Conservation (phyloP, 179 eudicot species). For the Gypsophila paniculata region DNA sequence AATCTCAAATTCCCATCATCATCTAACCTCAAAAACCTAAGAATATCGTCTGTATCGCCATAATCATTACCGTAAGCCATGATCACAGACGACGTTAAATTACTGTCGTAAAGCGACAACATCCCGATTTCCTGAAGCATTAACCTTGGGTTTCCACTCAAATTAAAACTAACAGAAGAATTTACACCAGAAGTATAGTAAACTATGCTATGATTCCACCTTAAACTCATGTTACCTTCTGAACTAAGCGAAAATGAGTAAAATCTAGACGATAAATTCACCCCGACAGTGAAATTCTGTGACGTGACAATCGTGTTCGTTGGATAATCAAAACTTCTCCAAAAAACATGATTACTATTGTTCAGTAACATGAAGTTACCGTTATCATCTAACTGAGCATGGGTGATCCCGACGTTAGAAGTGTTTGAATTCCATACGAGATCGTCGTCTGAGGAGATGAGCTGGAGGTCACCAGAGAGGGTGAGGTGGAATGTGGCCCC, state of each 20-base stretch:
- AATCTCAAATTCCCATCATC: slow-evolving; percentile 78
- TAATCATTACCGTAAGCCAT: slow-evolving; percentile 70
- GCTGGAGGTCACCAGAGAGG: slow-evolving; percentile 33
- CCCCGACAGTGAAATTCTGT: slow-evolving; percentile 39
- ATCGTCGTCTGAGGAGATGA: slow-evolving; percentile 20
- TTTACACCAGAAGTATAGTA: slow-evolving; percentile 60
- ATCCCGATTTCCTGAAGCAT: slow-evolving; percentile 47
- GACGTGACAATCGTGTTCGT: slow-evolving; percentile 30
- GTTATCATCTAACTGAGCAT: slow-evolving; percentile 49
- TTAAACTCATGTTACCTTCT: slow-evolving; percentile 59
- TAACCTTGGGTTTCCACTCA: slow-evolving; percentile 45
- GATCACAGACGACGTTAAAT: slow-evolving; percentile 22
- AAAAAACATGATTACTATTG: slow-evolving; percentile 37
- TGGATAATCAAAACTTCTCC: slow-evolving; percentile 71
- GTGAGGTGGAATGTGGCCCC: slow-evolving; percentile 23
- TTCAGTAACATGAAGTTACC: slow-evolving; percentile 61
- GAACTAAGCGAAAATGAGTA: slow-evolving; percentile 47
- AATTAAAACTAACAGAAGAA: slow-evolving; percentile 31
- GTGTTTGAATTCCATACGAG: slow-evolving; percentile 65
- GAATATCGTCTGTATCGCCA: slow-evolving; percentile 38
- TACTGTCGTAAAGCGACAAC: slow-evolving; percentile 40
- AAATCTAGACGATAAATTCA: slow-evolving; percentile 44
- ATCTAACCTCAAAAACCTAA: slow-evolving; percentile 63
- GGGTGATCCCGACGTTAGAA: slow-evolving; percentile 41
- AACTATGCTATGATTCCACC: slow-evolving; percentile 49